phyloP scores from a whole-genome alignment of 176 grass and related monocot genomes.

The Triticum monococcum region DNA sequence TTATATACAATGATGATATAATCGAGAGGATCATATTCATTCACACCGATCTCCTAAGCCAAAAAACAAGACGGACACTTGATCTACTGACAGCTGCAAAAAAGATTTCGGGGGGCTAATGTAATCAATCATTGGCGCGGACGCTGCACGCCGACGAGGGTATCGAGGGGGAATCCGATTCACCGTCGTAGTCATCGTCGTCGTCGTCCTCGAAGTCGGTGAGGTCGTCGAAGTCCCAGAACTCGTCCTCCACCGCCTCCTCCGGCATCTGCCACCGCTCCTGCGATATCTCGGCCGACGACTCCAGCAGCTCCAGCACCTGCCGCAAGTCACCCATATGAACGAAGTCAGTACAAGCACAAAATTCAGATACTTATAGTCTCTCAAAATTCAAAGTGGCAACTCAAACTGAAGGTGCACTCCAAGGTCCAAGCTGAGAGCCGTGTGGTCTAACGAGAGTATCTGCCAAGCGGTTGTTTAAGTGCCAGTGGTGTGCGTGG shows the following conservation, averaged over 20 bases:
- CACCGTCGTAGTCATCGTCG: slow-evolving; percentile 33
- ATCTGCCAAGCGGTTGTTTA: too few species aligned
- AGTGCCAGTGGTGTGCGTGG: neutral
- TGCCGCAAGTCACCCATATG: neutral
- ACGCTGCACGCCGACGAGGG: slow-evolving; percentile 62
- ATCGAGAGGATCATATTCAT: neutral
- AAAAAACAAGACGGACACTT: slow-evolving; percentile 13
- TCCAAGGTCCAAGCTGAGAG: too few species aligned
- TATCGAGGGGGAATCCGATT: slow-evolving; percentile 61
- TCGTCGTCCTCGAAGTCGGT: slow-evolving; percentile 61
- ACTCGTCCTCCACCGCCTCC: slow-evolving; percentile 55
- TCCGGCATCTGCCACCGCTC: slow-evolving; percentile 70
- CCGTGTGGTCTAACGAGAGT: neutral
- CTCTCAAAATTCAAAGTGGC: neutral
- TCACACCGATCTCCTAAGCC: neutral
- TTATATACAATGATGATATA: slow-evolving; percentile 52
- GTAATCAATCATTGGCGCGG: slow-evolving; percentile 29
- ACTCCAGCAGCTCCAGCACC: slow-evolving; percentile 73
- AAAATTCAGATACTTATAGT: too few species aligned
- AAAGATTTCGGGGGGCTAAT: slow-evolving; percentile 29
- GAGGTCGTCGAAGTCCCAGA: slow-evolving; percentile 80
- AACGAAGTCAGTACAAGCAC: neutral
- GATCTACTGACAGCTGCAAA: slow-evolving; percentile 50
- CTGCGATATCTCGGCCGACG: slow-evolving; percentile 48
- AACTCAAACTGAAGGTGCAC: neutral